Evolutionary conservation across 2,329 filamentous ascomycete genomes (phyloP).

Genomic region (Boeremia exigua): DNA sequence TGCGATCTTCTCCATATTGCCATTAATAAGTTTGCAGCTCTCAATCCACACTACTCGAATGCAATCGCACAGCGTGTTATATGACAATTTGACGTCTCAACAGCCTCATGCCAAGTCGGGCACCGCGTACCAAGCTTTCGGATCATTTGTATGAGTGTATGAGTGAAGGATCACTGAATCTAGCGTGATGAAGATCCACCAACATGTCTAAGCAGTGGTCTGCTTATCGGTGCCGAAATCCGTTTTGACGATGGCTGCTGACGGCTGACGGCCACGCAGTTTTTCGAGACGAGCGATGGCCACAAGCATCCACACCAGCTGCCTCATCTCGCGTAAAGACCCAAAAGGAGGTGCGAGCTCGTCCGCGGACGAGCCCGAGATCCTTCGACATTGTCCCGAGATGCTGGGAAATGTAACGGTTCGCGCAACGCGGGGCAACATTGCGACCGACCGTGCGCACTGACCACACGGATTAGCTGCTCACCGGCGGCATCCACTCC

Average conservation of each 20-base stretch:
- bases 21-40: not conserved
- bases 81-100: not conserved
- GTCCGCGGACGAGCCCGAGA: conserved; percentile 3
- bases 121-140: not conserved
- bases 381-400: not conserved
- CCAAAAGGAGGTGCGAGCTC: not conserved
- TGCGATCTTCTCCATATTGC: too few species aligned
- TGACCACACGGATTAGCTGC: conserved; percentile 1
- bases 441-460: conserved; percentile 5
- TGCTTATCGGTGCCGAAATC: too few species aligned
- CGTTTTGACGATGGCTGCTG: not conserved
- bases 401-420: not conserved
- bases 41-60: not conserved
- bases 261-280: not conserved
- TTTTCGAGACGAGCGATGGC: not conserved
- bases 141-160: not conserved
- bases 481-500: conserved; percentile 1
- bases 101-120: conserved; percentile 4
- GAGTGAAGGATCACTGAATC: not conserved
- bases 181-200: conserved; percentile 1
- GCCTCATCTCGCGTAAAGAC: not conserved
- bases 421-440: conserved; percentile 4
- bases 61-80: not conserved
- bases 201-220: not conserved
- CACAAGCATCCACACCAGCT: too few species aligned